These are phyloP conservation scores for Dendrocalamus latiflorus DNA, from an alignment of 202 grass and related monocot species.

Conservation along the genomic window DNA sequence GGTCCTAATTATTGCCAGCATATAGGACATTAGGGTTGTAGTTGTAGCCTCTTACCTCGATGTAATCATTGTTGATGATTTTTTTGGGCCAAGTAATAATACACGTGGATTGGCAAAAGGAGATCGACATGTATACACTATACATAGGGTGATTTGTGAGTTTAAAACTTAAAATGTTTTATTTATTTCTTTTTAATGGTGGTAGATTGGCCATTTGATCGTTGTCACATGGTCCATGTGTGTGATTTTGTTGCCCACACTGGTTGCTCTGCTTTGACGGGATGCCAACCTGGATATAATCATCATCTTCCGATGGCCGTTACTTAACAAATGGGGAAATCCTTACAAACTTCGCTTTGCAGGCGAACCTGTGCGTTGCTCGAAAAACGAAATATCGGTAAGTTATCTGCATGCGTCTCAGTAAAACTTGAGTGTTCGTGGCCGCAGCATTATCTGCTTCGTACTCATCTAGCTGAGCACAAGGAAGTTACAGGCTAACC, in stretches of 20 bases:
- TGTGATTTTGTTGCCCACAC: neutral
- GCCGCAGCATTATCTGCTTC: too few relatives aligned
- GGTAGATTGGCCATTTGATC: neutral
- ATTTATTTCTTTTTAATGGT: neutral
- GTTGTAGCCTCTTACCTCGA: conserved; percentile 16
- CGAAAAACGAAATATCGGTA: neutral
- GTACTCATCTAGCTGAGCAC: neutral
- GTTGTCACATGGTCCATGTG: neutral
- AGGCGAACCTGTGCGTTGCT: neutral
- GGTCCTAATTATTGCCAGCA: conserved; percentile 19
- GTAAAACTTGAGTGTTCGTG: neutral
- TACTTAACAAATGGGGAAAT: neutral
- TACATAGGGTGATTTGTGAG: too few relatives aligned
- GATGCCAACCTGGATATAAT: too few relatives aligned
- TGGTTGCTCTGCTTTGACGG: neutral
- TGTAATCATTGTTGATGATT: too few relatives aligned
- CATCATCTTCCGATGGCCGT: neutral
- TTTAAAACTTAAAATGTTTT: too few relatives aligned
- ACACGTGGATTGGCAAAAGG: neutral
- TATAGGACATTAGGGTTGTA: conserved; percentile 31
- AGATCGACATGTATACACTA: too few relatives aligned
- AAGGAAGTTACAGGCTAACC: neutral
- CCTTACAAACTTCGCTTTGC: neutral
- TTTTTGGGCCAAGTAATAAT: conserved; percentile 37
- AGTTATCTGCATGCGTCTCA: neutral